Percentiles rank a stretch among this genome's conserved stretches.
Conservation (phyloP, 345 rosid genomes). For the Acer saccharum region DNA sequence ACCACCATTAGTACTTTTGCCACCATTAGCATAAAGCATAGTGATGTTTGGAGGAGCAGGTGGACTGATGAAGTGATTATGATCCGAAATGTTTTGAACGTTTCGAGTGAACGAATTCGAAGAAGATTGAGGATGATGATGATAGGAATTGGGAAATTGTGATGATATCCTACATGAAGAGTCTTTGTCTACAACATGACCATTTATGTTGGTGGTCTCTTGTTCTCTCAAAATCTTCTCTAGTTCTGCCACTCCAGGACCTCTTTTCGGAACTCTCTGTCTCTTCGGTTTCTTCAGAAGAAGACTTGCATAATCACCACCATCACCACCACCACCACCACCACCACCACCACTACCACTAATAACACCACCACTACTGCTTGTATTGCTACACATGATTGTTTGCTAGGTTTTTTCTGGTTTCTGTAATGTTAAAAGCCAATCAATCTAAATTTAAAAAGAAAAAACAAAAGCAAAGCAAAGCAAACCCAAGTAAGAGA, state of each 20-base stretch:
- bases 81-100: conserved; percentile 12
- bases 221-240: conserved; percentile 79
- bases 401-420: background rate
- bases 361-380: conserved; percentile 29
- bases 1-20: conserved; percentile 14
- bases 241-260: conserved; percentile 84
- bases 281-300: conserved; percentile 49
- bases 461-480: conserved; percentile 14
- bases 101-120: conserved; percentile 5
- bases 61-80: conserved; percentile 9
- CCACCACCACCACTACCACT: conserved; percentile 8
- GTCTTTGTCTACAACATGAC: background rate
- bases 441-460: conserved; percentile 20
- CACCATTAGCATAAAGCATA: conserved; percentile 19
- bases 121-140: conserved; percentile 6
- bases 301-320: conserved; percentile 26
- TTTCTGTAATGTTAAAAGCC: conserved; percentile 13
- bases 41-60: conserved; percentile 14
- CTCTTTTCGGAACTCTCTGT: conserved; percentile 56
- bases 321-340: conserved; percentile 16
- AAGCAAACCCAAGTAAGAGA: conserved; percentile 24
- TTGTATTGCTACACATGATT: conserved; percentile 54
- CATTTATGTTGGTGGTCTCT: conserved; percentile 27
- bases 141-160: background rate
- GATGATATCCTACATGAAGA: conserved; percentile 12